phyloP scores from a whole-genome alignment of 148 eudicot species.

The Rheum nobile region DNA sequence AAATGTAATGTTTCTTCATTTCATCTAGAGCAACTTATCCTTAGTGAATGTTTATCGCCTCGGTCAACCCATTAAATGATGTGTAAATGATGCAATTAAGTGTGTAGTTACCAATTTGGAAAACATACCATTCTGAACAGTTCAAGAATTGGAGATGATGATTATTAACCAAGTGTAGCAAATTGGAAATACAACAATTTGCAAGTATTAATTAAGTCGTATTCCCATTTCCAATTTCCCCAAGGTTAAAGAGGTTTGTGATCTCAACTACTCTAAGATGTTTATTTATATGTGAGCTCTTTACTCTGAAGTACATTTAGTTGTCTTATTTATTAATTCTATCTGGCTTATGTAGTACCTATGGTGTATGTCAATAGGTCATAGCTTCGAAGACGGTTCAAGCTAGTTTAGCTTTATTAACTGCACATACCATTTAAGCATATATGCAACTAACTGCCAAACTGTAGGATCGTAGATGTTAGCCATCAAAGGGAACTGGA shows the following conservation, averaged over 20 bases:
- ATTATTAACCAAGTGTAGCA: not conserved
- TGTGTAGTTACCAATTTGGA: not conserved
- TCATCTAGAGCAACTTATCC: not conserved
- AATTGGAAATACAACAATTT: not conserved
- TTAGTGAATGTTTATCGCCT: not conserved
- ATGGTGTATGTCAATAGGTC: too few relatives aligned
- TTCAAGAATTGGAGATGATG: not conserved
- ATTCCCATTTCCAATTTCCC: not conserved
- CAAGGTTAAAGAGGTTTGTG: too few relatives aligned
- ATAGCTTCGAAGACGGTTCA: too few relatives aligned
- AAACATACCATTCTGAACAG: not conserved
- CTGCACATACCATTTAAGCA: too few relatives aligned
- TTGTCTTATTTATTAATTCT: not conserved
- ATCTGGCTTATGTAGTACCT: not conserved
- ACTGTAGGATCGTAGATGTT: too few relatives aligned
- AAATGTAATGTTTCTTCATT: not conserved
- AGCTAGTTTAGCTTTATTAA: too few relatives aligned
- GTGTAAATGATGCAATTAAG: too few relatives aligned
- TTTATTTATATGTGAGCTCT: too few relatives aligned
- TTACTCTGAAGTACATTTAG: not conserved
- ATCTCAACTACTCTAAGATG: too few relatives aligned
- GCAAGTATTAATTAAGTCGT: not conserved
- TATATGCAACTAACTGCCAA: too few relatives aligned
- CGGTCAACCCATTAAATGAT: not conserved
- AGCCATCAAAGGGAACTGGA: too few relatives aligned